A percentile compares a stretch with the other conserved stretches of the same genome.
These are phyloP conservation scores for Starmerella vaccinii DNA, from an alignment of 805 yeast species.

Conservation along the genomic window DNA sequence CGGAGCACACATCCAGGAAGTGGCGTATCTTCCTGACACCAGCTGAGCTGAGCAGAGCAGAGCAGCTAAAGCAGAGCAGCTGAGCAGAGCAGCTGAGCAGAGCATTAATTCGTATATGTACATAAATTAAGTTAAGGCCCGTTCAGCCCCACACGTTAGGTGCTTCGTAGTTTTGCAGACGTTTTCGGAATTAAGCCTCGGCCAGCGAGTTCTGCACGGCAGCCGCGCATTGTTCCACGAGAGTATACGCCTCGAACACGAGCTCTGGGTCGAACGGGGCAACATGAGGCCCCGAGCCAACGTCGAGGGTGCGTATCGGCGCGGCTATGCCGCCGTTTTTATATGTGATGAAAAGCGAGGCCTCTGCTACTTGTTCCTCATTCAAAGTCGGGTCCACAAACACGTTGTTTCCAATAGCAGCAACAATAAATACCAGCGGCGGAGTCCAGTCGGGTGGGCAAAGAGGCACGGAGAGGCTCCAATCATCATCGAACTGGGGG, in stretches of 20 bases:
- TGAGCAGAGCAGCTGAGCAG: background rate
- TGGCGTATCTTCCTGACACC: background rate
- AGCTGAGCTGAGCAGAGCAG: background rate
- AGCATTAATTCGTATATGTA: background rate
- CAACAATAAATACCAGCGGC: constrained; percentile 67
- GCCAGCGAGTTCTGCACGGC: constrained; percentile 35
- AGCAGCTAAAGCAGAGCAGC: background rate
- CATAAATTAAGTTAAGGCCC: constrained; percentile 1
- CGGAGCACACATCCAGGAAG: background rate
- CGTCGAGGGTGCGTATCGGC: constrained; percentile 60
- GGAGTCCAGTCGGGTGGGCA: constrained; percentile 43
- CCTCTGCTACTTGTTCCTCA: constrained; percentile 80
- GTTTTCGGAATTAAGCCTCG: constrained; percentile 8
- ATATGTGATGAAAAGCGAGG: constrained; percentile 69
- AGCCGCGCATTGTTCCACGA: constrained; percentile 53
- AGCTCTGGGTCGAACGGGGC: constrained; percentile 34
- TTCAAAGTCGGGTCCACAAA: constrained; percentile 79
- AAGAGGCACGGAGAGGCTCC: constrained; percentile 48
- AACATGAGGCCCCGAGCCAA: constrained; percentile 42
- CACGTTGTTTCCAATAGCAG: constrained; percentile 54
- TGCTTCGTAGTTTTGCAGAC: no score
- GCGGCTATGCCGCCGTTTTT: constrained; percentile 55
- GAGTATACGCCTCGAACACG: constrained; percentile 44
- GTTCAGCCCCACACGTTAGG: no score
- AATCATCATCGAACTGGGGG: constrained; percentile 86